These are phyloP conservation scores for Striga asiatica DNA, from an alignment of 257 asterid species.

Conservation along the genomic window DNA sequence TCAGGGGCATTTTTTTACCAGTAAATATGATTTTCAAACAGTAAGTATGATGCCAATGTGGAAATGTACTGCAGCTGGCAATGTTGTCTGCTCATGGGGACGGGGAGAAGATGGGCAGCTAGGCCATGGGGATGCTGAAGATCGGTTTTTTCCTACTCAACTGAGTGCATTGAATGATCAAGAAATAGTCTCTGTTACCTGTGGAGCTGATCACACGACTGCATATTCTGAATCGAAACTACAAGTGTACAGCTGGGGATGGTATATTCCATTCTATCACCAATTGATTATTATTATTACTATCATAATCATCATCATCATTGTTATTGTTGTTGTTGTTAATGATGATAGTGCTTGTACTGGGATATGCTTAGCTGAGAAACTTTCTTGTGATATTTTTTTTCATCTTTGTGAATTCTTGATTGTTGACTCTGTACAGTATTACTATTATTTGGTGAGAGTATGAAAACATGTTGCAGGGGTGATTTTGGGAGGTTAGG, in stretches of 20 bases:
- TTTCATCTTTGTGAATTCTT: too few relatives aligned
- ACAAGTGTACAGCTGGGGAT: slow-evolving; percentile 96
- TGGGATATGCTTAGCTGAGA: too few relatives aligned
- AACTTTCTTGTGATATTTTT: too few relatives aligned
- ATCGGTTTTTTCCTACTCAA: slow-evolving; percentile 76
- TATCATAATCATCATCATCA: too few relatives aligned
- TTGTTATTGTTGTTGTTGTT: too few relatives aligned
- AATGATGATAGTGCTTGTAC: too few relatives aligned
- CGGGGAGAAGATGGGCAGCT: slow-evolving; percentile 99
- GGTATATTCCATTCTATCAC: slow-evolving; percentile 45
- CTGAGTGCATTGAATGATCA: slow-evolving; percentile 74
- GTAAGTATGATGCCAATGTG: slow-evolving; percentile 5
- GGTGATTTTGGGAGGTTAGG: slow-evolving; percentile 99
- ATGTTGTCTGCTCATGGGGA: slow-evolving; percentile 95
- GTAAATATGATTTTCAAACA: not conserved
- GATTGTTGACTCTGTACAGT: not conserved
- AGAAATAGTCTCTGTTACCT: slow-evolving; percentile 61
- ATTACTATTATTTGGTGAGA: not conserved
- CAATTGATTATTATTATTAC: too few relatives aligned
- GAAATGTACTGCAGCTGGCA: slow-evolving; percentile 56
- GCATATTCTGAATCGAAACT: slow-evolving; percentile 59
- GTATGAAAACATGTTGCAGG: slow-evolving; percentile 30
- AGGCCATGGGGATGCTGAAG: slow-evolving; percentile 94
- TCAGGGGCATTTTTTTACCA: not conserved
- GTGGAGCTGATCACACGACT: slow-evolving; percentile 95